phyloP scores from a whole-genome alignment of 768 basidiomycete genomes.

The Amanita polypyramis region DNA sequence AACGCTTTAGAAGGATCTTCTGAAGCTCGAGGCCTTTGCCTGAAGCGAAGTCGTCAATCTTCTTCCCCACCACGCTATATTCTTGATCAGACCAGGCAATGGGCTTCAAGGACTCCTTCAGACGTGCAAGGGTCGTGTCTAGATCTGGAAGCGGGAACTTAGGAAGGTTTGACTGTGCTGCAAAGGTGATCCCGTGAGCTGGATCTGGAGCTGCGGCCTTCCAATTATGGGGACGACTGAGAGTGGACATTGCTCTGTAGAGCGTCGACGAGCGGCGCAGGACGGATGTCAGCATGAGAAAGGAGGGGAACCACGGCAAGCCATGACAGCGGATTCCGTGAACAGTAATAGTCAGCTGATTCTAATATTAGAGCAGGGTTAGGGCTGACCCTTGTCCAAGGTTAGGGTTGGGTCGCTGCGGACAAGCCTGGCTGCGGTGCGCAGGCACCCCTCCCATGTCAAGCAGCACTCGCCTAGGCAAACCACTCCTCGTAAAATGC shows the following conservation, averaged over 20 bases:
- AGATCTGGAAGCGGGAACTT: constrained; percentile 71
- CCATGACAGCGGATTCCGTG: no score
- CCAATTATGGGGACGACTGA: constrained; percentile 47
- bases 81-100: constrained; percentile 59
- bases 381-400: constrained; percentile 1
- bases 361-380: no score
- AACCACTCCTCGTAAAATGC: constrained; percentile 77
- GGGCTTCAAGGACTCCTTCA: constrained; percentile 64
- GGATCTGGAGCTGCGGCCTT: constrained; percentile 59
- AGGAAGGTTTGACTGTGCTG: constrained; percentile 51
- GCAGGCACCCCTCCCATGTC: background rate
- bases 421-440: background rate
- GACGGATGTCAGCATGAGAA: background rate
- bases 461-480: constrained; percentile 46
- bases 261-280: background rate
- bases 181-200: constrained; percentile 43
- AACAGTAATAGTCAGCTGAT: no score
- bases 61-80: constrained; percentile 38
- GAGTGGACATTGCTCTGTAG: constrained; percentile 11
- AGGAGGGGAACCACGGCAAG: no score
- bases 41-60: constrained; percentile 58
- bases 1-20: constrained; percentile 43
- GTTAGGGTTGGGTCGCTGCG: constrained; percentile 2
- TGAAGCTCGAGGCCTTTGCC: constrained; percentile 51
- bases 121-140: constrained; percentile 47